phyloP scores from a whole-genome alignment of 2,329 filamentous ascomycete species.

The Pseudopithomyces maydicus region DNA sequence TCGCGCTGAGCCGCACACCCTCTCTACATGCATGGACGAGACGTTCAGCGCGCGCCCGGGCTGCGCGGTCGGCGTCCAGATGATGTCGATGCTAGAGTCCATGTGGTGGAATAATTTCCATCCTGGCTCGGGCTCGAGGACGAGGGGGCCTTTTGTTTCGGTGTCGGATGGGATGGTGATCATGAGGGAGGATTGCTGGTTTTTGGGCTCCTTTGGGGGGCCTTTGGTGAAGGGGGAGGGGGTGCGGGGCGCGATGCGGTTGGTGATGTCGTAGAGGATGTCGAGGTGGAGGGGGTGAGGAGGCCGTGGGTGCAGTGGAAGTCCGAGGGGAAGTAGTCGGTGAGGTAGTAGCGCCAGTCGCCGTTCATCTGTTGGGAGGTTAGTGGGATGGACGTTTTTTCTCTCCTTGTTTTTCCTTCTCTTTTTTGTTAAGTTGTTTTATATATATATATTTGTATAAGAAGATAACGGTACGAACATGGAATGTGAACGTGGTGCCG shows the following conservation, averaged over 20 bases:
- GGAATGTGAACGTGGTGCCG: slow-evolving; percentile 10
- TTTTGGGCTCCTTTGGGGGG: not conserved
- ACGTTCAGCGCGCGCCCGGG: slow-evolving; percentile 10
- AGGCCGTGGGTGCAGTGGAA: slow-evolving; percentile 10
- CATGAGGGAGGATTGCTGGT: slow-evolving; percentile 10
- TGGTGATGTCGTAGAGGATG: slow-evolving; percentile 9
- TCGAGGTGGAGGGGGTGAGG: slow-evolving; percentile 8
- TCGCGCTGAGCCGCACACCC: not conserved
- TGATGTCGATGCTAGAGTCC: slow-evolving; percentile 11
- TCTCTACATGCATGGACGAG: slow-evolving; percentile 4
- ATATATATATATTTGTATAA: too few species aligned
- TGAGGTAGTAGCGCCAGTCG: slow-evolving; percentile 14
- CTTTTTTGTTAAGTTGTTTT: too few species aligned
- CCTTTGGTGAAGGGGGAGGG: not conserved
- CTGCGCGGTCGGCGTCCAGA: slow-evolving; percentile 5
- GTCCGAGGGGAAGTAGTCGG: slow-evolving; percentile 12
- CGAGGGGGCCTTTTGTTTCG: slow-evolving; percentile 10
- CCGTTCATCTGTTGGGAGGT: slow-evolving; percentile 9
- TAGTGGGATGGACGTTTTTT: not conserved
- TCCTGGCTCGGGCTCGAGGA: slow-evolving; percentile 10
- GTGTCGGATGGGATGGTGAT: slow-evolving; percentile 9
- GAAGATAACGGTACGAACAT: not conserved
- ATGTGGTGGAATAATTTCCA: slow-evolving; percentile 15
- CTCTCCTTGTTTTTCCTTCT: too few species aligned
- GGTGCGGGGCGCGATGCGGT: slow-evolving; percentile 3